Evolutionary conservation across 225 moss, liverwort and hornwort species (phyloP).

Genomic region (Asterella californica): DNA sequence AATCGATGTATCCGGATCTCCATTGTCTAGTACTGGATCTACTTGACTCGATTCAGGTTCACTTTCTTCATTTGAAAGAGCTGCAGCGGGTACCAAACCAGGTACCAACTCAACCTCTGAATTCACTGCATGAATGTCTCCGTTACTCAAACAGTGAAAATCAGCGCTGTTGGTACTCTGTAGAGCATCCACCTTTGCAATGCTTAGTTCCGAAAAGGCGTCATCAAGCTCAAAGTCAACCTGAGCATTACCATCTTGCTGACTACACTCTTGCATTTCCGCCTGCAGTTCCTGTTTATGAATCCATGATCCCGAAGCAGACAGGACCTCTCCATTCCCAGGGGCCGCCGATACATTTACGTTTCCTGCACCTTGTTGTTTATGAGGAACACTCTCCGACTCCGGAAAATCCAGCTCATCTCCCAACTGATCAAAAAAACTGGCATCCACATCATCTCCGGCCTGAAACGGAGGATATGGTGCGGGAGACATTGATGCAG

Average conservation of each 20-base stretch:
- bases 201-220: constrained; percentile 20
- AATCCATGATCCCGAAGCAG: constrained; percentile 12
- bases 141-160: constrained; percentile 12
- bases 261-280: constrained; percentile 4
- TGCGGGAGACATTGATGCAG: constrained; percentile 40
- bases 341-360: constrained; percentile 14
- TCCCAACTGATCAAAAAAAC: constrained; percentile 42
- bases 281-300: constrained; percentile 2
- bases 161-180: neutral
- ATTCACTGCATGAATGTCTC: constrained; percentile 20
- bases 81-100: constrained; percentile 12
- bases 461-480: constrained; percentile 47
- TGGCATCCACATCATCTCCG: constrained; percentile 47
- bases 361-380: constrained; percentile 21
- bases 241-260: constrained; percentile 17
- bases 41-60: neutral
- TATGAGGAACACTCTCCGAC: constrained; percentile 16
- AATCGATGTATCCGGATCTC: neutral
- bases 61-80: neutral
- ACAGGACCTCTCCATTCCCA: neutral
- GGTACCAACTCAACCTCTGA: constrained; percentile 2
- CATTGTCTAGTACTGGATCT: neutral
- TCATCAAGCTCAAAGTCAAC: constrained; percentile 25
- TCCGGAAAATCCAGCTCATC: constrained; percentile 33
- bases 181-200: constrained; percentile 8